Base-by-base conservation (phyloP, 2,329 filamentous ascomycete genomes). In the Fusarium tuaranense region DNA sequence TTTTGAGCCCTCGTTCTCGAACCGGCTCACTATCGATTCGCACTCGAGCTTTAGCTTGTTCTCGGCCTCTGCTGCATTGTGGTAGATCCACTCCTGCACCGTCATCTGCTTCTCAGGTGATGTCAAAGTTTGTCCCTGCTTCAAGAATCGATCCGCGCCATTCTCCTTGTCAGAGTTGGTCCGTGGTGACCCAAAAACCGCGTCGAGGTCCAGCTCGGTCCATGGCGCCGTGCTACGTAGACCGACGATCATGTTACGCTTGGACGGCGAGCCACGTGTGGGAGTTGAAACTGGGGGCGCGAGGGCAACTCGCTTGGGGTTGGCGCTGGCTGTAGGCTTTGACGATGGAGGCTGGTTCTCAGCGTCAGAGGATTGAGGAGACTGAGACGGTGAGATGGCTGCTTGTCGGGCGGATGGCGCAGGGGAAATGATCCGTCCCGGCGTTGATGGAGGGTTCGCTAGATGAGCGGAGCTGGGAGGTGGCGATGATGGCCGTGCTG, bases 81-180 rank as follows among this genome's bases (percentile, higher is more conserved):
- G 90, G 68, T 92, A 87, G 44, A 99, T 93, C 95, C 96, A 99
- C 82, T 98, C 92, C 82, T 98, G 95, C 0, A 98, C 94, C 7
- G 92, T 96, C 95, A 99, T 98, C 41, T 89, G 87, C 86, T 93
- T 95, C 85, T 98, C 97, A 0, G 92, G 90, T 63, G 89, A 93
- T 3, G 90, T 92, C 63, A 99, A 84, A 16, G 89, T 89, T 1
- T 87, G 87, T 14, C 90, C 91, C 44, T 88, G 86, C 66, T 85
- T 86, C 18, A 92, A 81, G 30, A 90, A 84, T 12, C 84, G 82
- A 20, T 85, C 84, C 2, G 85, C 84, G 0, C 83, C 82, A 65
- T 90, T 91, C 75, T 92, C 88, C 78, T 88, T 88, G 51, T 88
- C 86, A 14, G 83, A 77, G 16, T 83, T 81, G 13, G 86, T 84